Evolutionary conservation across 2,329 filamentous ascomycete species (phyloP).

Genomic region (Chrysosporium keratinophilum): DNA sequence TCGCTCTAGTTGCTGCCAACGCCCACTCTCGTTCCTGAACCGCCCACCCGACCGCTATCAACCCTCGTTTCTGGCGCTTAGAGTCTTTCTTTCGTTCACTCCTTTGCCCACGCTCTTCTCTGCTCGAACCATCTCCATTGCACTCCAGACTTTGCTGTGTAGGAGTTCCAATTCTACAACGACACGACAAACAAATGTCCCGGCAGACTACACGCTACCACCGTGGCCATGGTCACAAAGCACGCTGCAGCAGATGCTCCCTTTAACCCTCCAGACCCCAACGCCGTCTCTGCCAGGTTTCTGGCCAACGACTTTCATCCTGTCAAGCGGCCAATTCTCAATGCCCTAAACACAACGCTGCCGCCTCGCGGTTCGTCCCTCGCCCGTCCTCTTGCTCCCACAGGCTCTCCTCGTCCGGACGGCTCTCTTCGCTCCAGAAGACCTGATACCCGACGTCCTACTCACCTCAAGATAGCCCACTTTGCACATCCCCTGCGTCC

Average conservation of each 20-base stretch:
- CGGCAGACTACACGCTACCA: not conserved
- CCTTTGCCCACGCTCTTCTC: not conserved
- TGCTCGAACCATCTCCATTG: not conserved
- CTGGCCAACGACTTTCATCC: not conserved
- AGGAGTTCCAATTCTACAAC: not conserved
- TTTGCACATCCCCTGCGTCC: constrained; percentile 1
- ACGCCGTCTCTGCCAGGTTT: not conserved
- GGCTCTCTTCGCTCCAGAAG: not conserved
- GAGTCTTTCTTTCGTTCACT: not conserved
- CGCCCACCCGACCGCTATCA: not conserved
- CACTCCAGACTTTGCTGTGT: not conserved
- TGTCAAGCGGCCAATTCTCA: constrained; percentile 3
- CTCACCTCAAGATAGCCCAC: not conserved
- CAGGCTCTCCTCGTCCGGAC: not conserved
- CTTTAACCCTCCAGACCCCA: not conserved
- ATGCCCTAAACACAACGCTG: constrained; percentile 5
- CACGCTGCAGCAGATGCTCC: not conserved
- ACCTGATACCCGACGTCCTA: constrained; percentile 1
- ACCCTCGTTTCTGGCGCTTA: constrained; percentile 2
- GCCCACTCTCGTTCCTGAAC: not conserved
- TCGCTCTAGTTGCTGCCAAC: not conserved
- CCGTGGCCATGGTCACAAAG: constrained; percentile 10
- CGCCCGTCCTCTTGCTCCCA: not conserved
- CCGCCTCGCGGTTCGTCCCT: constrained; percentile 6
- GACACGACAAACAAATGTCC: constrained; percentile 8